Base-by-base conservation (phyloP, 306 rosid genomes). In the Fagus crenata region DNA sequence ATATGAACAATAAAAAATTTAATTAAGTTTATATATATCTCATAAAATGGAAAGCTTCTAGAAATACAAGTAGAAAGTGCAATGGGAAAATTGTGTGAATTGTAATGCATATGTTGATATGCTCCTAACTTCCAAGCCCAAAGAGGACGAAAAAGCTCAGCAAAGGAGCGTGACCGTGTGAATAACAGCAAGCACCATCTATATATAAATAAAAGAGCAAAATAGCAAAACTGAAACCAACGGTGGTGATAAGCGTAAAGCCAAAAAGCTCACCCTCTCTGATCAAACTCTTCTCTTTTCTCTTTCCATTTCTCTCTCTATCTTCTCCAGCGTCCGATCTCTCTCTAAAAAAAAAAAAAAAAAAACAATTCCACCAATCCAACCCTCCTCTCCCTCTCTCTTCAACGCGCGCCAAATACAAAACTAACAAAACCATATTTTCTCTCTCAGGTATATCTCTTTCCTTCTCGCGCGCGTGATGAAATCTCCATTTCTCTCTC, bases 311-410 rank as follows among this genome's bases (percentile, higher is more conserved):
- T 70, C 85, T 54, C 77, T 78, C 69, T 69, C 42, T 37, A 37
- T 65, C 71, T 67, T 85, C 85, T 85, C 81, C 86, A 83, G 81
- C 87, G 91, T 85, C 87, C 72, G 89, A 88, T 87, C 60, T 11
- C 69, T n/a, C 31, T 4, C 43, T 53, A 46, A 46, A 46, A 9
- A 41, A 39, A 3, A 46, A 46, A 46, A 46, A 7, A 9, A 58
- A 33, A 67, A 68, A 43, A 18, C 63, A 43, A 80, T 54, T 35
- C 69, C 32, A 74, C 75, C 75, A 74, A 80, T 74, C 75, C 33
- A 39, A 49, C 54, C 55, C 42, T 70, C 46, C 58, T 41, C 61
- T 42, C 83, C 42, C 79, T 51, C 67, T 37, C 49, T 61, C 51
- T 43, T 49, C 67, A 55, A 37, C 67, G 81, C 84, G 84, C 87